Conservation (phyloP, 768 basidiomycete species). For the Lyophyllum decastes region DNA sequence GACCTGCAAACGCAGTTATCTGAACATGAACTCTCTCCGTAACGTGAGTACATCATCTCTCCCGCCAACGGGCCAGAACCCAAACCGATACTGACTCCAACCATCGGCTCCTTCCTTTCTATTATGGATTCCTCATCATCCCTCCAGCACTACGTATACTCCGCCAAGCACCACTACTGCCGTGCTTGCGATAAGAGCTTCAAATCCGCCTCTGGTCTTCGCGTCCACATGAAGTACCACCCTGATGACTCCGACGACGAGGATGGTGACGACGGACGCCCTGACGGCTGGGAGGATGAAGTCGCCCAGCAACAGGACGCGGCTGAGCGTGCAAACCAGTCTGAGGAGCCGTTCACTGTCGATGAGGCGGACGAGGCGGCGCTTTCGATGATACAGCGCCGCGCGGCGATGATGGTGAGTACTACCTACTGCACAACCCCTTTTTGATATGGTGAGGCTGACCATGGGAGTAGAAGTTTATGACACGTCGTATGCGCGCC, state of each 20-base stretch:
- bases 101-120: background rate
- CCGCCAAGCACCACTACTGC: conserved; percentile 11
- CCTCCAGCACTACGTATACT: conserved; percentile 5
- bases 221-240: conserved; percentile 9
- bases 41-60: conserved; percentile 1
- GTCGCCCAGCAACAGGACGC: conserved; percentile 2
- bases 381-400: conserved; percentile 6
- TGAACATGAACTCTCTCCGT: conserved; percentile 10
- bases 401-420: conserved; percentile 10
- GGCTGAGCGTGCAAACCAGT: conserved; percentile 3
- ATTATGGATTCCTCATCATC: no score
- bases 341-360: background rate
- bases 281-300: conserved; percentile 17
- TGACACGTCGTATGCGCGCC: conserved; percentile 7
- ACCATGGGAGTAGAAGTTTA: conserved; percentile 4
- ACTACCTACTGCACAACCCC: background rate
- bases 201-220: background rate
- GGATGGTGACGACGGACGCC: background rate
- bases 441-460: background rate
- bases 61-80: background rate
- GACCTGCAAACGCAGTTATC: conserved; percentile 4
- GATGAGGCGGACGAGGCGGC: background rate
- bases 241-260: conserved; percentile 13
- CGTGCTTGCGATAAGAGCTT: conserved; percentile 7
- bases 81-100: background rate